These are phyloP conservation scores for Ceratobasidium papillatum DNA, from an alignment of 1,284 basidiomycete genomes.

Conservation along the genomic window DNA sequence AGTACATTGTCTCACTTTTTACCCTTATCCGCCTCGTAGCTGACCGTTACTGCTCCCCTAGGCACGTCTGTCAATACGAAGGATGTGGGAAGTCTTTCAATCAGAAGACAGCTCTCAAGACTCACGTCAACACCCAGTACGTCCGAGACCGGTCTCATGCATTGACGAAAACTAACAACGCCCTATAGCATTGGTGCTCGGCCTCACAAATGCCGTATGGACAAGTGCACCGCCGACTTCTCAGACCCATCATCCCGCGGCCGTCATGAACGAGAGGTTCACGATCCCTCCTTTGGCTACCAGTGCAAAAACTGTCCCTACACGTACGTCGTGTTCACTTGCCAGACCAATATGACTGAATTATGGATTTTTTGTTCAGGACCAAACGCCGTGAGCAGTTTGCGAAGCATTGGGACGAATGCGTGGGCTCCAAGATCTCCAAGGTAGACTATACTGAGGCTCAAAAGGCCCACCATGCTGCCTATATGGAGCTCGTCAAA, in stretches of 20 bases:
- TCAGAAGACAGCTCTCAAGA: conserved; percentile 15
- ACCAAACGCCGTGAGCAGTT: background rate
- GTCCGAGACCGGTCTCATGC: background rate
- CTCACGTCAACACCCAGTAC: conserved; percentile 3
- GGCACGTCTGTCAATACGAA: background rate
- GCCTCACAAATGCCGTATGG: background rate
- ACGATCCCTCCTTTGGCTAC: background rate
- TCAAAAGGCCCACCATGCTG: background rate
- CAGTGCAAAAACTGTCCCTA: background rate
- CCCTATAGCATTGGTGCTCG: background rate
- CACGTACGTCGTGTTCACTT: background rate
- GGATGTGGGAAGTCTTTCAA: background rate
- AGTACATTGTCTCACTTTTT: background rate
- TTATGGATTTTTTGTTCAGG: background rate
- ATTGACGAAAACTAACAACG: background rate
- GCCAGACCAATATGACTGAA: too few species aligned
- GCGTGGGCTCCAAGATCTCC: background rate
- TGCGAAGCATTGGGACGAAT: background rate
- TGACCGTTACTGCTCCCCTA: background rate
- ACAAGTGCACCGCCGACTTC: background rate
- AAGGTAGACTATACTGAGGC: background rate
- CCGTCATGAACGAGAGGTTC: conserved; percentile 18
- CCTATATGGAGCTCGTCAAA: background rate
- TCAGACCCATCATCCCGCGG: conserved; percentile 10
- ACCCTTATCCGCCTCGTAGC: background rate